Conservation (phyloP, 306 rosid genomes). For the Trifolium pratense region DNA sequence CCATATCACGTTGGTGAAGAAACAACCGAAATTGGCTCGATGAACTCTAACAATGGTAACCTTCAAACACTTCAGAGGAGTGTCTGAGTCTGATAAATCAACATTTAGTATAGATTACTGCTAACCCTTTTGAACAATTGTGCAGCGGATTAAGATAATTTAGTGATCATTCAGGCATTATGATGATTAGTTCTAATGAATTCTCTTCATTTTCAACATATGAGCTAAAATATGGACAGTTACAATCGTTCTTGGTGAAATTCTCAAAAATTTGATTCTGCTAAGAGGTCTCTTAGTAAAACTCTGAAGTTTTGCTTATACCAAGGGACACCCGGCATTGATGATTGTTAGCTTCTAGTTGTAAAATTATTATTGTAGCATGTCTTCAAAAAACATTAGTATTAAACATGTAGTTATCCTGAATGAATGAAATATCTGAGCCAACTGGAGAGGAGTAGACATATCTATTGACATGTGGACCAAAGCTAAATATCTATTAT, state of each 20-base stretch:
- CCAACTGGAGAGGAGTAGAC: background rate
- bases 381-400: too few relatives aligned
- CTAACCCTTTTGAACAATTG: background rate
- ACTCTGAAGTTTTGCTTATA: background rate
- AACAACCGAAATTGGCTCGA: background rate
- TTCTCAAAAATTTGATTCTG: too few relatives aligned
- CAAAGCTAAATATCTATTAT: slow-evolving; percentile 25
- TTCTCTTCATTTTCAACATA: too few relatives aligned
- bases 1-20: background rate
- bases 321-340: background rate
- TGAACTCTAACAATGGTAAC: background rate
- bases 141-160: background rate
- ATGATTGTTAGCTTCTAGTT: background rate
- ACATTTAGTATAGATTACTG: too few relatives aligned
- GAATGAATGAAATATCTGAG: background rate
- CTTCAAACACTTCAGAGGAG: background rate
- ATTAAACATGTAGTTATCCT: background rate
- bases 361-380: background rate
- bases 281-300: too few relatives aligned
- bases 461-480: slow-evolving; percentile 23
- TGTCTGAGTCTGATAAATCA: background rate
- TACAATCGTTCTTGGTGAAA: too few relatives aligned
- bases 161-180: background rate
- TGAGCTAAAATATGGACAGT: too few relatives aligned
- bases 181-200: background rate